Base-by-base conservation (phyloP, 257 asterid species). In the Gardenia jasminoides region DNA sequence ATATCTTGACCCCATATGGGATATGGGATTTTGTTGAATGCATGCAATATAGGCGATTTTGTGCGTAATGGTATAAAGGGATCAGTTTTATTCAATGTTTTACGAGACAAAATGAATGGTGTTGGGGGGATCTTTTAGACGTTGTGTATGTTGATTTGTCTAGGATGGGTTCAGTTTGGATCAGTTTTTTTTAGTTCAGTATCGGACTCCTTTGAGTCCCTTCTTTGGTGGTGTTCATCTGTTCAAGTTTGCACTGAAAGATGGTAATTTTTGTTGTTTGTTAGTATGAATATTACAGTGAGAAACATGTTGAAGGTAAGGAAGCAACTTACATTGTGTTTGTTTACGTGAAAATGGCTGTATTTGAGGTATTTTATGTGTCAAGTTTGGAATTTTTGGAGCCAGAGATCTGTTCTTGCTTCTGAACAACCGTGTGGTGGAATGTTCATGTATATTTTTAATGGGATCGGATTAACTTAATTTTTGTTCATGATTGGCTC, bases 21-120 rank as follows among this genome's bases (percentile, higher is more conserved):
- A 54, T 78, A 77, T 13, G 75, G 76, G 87, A 66, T 78, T 80
- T 80, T 80, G 67, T 52, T 71, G 48, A 74, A 70, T 85, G 84
- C 86, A 80, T 85, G 86, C 79, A 64, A 36, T 67, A 65, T 24
- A 75, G 59, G 78, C 36, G 46, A 39, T 78, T 26, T 48, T 74
- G 8, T 69, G 79, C 78, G 76, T 78, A 52, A 76, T 80, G 73
- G 30, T 80, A 75, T 68, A 9, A 39, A 41, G 50, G 64, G 50
- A 50, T 78, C 79, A 56, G 83, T 78, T 75, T 61, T 58, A 17
- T 13, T 22, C 41, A 75, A 64, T 69, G 68, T 67, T 46, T 64
- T 39, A 72, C 79, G 44, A 2, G 0, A 70, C 43, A 36, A 50
- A 46, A 66, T 28, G 48, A 7, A 20, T 7, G 31, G 22, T 16